Base-by-base conservation (phyloP, 208 protist species). In the Leishmania mexicana region DNA sequence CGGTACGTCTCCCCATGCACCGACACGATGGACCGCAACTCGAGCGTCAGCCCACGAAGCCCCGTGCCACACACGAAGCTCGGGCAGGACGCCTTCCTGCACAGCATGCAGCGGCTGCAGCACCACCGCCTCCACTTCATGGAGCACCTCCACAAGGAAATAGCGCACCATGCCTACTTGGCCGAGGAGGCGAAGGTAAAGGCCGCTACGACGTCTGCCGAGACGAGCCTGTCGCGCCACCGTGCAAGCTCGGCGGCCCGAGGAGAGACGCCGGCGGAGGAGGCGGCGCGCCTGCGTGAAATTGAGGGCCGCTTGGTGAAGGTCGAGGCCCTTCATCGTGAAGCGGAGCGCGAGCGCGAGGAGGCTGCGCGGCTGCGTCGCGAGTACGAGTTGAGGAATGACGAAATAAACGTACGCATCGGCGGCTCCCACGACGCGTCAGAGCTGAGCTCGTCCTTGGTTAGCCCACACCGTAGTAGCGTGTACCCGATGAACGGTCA, bases 71-170 rank as follows among this genome's bases (percentile, higher is more conserved):
- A 58, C 60, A 38, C 68, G 67, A 62, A 73, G 72, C 79, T 68
- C 19, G 87, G 89, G 51, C 82, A 90, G 75, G 88, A 92, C 57
- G 51, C 79, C 58, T 88, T 97, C 78, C 7, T 93, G 47, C 94
- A 91, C 73, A 85, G 65, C 76, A 72, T 95, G 51, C 87, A 92
- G 87, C 92, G 88, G 76, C 73, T 95, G 51, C 87, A 93, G 81
- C 94, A 97, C 83, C 91, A 97, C 87, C 94, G 94, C 49, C 81
- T 94, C 17, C 94, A 96, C 80, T 85, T 97, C 83, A 91, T 96
- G 92, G 89, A 93, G 80, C 95, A 97, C 77, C 81, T 96, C 31
- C 94, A 97, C 78, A 95, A 94, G 86, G 92, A 94, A 80, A 91
- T 96, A 86, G 91, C 92, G 49, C 90, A 95, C 76, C 90, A 97